A percentile compares a stretch with the other conserved stretches of the same genome.
Evolutionary conservation across 2,329 filamentous ascomycete genomes (phyloP).

Genomic region (Talaromyces sp.): DNA sequence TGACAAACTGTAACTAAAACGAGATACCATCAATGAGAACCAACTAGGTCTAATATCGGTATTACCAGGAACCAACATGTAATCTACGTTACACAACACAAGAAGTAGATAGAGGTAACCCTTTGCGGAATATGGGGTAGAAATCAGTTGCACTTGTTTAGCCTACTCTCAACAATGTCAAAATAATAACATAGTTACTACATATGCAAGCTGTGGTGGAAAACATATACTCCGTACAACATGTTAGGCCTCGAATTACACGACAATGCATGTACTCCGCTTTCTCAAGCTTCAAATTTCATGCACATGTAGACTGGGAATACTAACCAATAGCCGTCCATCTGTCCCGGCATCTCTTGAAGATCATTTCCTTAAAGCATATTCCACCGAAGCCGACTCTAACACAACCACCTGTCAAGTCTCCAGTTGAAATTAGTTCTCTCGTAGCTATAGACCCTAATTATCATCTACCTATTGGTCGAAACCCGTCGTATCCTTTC

Average conservation of each 20-base stretch:
- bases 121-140: not conserved
- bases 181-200: too few species aligned
- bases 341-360: not conserved
- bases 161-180: not conserved
- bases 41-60: not conserved
- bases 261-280: not conserved
- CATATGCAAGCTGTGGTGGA: not conserved
- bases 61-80: not conserved
- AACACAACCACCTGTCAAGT: not conserved
- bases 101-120: not conserved
- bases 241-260: not conserved
- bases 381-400: not conserved
- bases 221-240: not conserved
- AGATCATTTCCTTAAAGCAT: conserved; percentile 2
- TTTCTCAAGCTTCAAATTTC: not conserved
- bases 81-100: not conserved
- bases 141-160: not conserved
- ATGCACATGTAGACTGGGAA: not conserved
- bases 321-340: not conserved
- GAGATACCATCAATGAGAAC: not conserved
- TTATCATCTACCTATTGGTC: not conserved
- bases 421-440: not conserved
- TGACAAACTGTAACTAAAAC: not conserved
- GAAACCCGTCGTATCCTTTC: not conserved
- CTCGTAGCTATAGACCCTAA: not conserved